Conservation (phyloP, 345 rosid species). For the Citrus trifoliata region DNA sequence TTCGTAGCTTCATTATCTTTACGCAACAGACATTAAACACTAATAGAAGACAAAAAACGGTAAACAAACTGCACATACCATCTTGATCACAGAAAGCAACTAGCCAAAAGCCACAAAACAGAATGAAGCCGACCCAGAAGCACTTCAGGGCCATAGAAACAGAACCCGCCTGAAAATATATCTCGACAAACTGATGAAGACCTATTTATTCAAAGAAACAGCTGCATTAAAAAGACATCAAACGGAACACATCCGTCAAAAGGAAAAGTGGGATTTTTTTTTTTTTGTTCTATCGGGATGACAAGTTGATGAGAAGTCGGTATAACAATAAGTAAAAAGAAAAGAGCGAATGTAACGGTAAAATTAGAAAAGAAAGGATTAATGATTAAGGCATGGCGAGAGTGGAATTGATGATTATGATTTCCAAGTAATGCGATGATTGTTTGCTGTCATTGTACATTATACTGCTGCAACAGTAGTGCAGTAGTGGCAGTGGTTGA, state of each 20-base stretch:
- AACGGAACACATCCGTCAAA: neutral
- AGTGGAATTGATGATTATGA: conserved; percentile 22
- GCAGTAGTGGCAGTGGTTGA: neutral
- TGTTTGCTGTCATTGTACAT: no score
- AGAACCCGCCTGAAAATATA: neutral
- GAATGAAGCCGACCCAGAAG: conserved; percentile 39
- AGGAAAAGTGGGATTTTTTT: neutral
- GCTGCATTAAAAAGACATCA: neutral
- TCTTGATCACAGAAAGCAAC: conserved; percentile 52
- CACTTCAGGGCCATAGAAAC: conserved; percentile 37
- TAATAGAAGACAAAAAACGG: neutral
- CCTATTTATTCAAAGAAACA: neutral
- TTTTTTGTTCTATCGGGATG: neutral
- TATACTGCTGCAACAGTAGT: neutral
- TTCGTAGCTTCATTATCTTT: neutral
- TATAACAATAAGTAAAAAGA: neutral
- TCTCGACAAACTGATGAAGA: neutral
- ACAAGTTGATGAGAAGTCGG: conserved; percentile 14
- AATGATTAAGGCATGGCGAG: conserved; percentile 16
- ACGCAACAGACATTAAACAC: neutral
- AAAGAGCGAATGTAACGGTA: neutral
- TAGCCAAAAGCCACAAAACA: conserved; percentile 34
- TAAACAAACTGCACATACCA: conserved; percentile 40
- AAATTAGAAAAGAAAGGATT: neutral
- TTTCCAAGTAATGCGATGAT: neutral